Evolutionary conservation across 208 protist species (phyloP).

Genomic region (Wallacemonas sp.): DNA sequence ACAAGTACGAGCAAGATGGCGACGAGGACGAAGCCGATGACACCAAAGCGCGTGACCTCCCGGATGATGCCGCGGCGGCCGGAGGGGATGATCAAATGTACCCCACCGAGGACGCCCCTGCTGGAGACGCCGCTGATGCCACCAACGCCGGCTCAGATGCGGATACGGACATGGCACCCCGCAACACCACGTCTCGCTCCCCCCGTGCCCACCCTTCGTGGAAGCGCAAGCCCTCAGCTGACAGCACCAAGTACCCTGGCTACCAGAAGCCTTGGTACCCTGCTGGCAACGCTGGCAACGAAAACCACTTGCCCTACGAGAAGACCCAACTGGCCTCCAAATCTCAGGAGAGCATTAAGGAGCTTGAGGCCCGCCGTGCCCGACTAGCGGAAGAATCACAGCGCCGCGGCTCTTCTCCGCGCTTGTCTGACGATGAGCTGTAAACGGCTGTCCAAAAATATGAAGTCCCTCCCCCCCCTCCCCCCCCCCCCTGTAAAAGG

Average conservation of each 20-base stretch:
- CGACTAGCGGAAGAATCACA: slow-evolving; percentile 52
- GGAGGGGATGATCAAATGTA: slow-evolving; percentile 5
- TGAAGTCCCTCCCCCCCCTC: too few relatives aligned
- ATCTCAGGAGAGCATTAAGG: slow-evolving; percentile 62
- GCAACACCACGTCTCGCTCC: slow-evolving; percentile 3
- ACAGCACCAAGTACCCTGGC: slow-evolving; percentile 5
- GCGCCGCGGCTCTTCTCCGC: slow-evolving; percentile 37
- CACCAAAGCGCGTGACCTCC: background rate
- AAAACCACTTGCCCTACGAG: slow-evolving; percentile 72
- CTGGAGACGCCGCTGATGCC: background rate
- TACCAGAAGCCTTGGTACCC: slow-evolving; percentile 78
- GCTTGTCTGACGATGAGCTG: slow-evolving; percentile 21
- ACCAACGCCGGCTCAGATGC: slow-evolving; percentile 9
- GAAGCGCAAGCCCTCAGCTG: slow-evolving; percentile 16
- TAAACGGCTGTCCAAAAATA: too few relatives aligned
- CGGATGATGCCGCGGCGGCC: background rate
- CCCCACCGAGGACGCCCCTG: slow-evolving; percentile 12
- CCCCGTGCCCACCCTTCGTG: slow-evolving; percentile 2
- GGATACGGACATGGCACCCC: slow-evolving; percentile 9
- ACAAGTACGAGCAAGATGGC: slow-evolving; percentile 9
- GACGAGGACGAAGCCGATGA: slow-evolving; percentile 11
- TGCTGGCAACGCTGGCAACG: slow-evolving; percentile 31
- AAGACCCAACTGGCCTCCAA: slow-evolving; percentile 62
- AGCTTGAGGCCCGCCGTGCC: slow-evolving; percentile 59
- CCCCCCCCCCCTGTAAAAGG: too few relatives aligned